Conservation (phyloP, 2,329 filamentous ascomycete species). For the Alternaria sp. region DNA sequence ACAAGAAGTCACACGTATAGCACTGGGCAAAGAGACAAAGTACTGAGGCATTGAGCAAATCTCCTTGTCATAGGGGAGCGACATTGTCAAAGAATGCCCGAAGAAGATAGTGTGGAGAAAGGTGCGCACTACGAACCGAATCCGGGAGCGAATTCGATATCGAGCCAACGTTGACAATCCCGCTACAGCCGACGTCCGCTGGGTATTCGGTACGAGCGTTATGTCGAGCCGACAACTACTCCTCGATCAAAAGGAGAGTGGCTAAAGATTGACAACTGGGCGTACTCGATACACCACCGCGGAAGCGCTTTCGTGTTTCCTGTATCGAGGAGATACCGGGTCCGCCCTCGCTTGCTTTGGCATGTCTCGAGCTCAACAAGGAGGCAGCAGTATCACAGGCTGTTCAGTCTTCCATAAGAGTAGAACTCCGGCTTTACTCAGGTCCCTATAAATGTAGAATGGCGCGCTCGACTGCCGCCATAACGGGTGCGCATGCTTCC, state of each 20-base stretch:
- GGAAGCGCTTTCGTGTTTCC: neutral
- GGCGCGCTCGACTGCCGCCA: neutral
- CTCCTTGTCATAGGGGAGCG: neutral
- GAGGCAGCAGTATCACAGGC: neutral
- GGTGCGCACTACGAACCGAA: neutral
- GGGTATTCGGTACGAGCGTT: neutral
- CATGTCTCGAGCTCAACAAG: neutral
- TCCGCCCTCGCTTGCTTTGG: neutral
- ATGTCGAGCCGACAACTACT: neutral
- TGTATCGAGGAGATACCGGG: neutral
- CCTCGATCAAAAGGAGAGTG: neutral
- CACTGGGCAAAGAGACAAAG: neutral
- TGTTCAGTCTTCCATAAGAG: accelerated
- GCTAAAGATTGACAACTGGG: neutral
- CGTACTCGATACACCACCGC: neutral
- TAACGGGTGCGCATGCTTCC: neutral
- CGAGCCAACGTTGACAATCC: neutral
- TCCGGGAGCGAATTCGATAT: neutral
- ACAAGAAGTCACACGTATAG: neutral
- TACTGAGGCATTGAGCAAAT: neutral
- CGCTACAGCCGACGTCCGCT: neutral
- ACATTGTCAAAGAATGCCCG: neutral
- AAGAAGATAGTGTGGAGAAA: neutral
- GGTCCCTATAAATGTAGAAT: neutral
- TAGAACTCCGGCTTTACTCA: neutral